Conservation (phyloP, 306 rosid species). For the Rosa rugosa region DNA sequence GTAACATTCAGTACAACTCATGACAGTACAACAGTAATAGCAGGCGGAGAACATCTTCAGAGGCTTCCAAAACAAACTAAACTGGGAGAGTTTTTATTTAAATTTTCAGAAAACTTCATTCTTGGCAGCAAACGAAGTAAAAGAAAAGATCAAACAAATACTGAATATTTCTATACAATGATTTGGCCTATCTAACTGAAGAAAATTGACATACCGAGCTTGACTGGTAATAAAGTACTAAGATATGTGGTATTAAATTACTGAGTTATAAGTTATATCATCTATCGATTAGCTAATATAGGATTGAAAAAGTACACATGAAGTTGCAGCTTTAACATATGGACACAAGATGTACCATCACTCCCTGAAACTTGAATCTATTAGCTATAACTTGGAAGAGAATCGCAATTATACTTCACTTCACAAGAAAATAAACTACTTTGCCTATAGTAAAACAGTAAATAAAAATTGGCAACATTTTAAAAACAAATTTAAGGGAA, state of each 20-base stretch:
- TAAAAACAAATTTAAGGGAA: neutral
- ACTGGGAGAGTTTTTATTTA: neutral
- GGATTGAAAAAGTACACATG: neutral
- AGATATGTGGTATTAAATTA: neutral
- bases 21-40: neutral
- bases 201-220: neutral
- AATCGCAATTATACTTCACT: neutral
- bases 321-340: neutral
- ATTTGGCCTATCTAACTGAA: neutral
- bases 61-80: neutral
- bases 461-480: neutral
- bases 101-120: neutral
- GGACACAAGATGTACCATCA: neutral
- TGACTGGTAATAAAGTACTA: neutral
- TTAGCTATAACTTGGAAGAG: neutral
- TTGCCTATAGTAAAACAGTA: neutral
- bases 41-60: neutral
- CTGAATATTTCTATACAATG: neutral
- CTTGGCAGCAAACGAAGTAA: neutral
- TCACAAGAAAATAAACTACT: neutral
- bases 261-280: neutral
- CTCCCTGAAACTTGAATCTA: neutral
- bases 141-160: neutral
- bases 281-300: constrained; percentile 4
- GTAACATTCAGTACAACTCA: constrained; percentile 1